Conservation (phyloP, 2,329 filamentous ascomycete genomes). For the Pleomassaria siparia region DNA sequence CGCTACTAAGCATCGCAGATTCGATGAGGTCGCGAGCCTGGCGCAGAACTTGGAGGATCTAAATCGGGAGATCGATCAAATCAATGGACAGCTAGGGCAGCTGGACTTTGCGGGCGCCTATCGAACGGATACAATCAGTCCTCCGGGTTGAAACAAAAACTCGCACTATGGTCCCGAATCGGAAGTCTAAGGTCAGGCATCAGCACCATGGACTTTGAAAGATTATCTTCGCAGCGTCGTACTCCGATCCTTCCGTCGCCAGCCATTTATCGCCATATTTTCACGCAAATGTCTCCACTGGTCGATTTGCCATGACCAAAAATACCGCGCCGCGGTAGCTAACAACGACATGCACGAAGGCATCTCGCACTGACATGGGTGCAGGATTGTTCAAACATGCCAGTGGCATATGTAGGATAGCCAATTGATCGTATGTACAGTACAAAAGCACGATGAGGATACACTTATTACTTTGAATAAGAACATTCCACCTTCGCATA, state of each 20-base stretch:
- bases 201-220: neutral
- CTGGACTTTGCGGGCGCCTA: conserved; percentile 65
- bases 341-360: neutral
- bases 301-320: neutral
- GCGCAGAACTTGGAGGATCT: conserved; percentile 81
- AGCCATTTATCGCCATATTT: neutral
- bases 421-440: neutral
- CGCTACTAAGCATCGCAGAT: conserved; percentile 73
- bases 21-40: conserved; percentile 82
- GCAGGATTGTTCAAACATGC: neutral
- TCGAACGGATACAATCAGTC: conserved; percentile 28
- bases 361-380: neutral
- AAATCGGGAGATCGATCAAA: conserved; percentile 70
- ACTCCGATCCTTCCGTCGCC: neutral
- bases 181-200: neutral
- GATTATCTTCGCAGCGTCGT: neutral
- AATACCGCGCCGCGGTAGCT: neutral
- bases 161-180: neutral
- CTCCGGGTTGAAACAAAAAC: neutral
- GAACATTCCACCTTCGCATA: neutral
- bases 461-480: neutral
- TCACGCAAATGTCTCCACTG: no score
- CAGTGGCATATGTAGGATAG: neutral
- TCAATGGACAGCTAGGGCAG: conserved; percentile 65
- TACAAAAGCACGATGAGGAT: neutral